phyloP scores from a whole-genome alignment of 345 rosid species.

The Anastatica hierochuntica region DNA sequence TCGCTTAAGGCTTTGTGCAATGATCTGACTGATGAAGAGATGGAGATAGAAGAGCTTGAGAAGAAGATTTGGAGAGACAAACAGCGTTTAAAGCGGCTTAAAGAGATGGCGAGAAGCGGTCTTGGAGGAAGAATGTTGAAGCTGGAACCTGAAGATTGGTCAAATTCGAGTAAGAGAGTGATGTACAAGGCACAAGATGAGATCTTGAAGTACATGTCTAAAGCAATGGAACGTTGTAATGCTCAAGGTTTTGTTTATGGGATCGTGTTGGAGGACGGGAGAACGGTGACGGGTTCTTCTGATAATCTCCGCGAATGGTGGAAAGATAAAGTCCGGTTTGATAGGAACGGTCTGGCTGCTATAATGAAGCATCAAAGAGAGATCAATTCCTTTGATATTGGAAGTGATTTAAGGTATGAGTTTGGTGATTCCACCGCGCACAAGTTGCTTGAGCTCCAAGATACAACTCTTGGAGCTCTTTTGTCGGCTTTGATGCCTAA shows the following conservation, averaged over 20 bases:
- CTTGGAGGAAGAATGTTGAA: constrained; percentile 38
- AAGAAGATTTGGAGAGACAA: constrained; percentile 76
- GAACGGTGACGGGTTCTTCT: constrained; percentile 79
- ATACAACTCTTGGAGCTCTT: constrained; percentile 89
- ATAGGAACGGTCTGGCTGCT: constrained; percentile 86
- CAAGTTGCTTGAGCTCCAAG: constrained; percentile 89
- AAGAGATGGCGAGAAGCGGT: constrained; percentile 50
- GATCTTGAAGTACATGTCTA: constrained; percentile 77
- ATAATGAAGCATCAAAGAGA: constrained; percentile 65
- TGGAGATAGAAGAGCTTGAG: constrained; percentile 72
- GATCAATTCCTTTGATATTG: constrained; percentile 24
- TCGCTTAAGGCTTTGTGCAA: constrained; percentile 26
- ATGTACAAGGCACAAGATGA: constrained; percentile 84
- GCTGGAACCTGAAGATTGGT: constrained; percentile 7
- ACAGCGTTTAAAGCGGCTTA: constrained; percentile 55
- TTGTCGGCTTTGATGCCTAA: constrained; percentile 80
- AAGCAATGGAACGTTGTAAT: constrained; percentile 74
- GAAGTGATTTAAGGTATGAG: constrained; percentile 39
- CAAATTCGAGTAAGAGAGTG: constrained; percentile 46
- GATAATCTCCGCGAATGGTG: constrained; percentile 96
- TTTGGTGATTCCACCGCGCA: constrained; percentile 53
- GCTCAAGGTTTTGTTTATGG: constrained; percentile 95
- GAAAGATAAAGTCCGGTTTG: constrained; percentile 92
- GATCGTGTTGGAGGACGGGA: constrained; percentile 77
- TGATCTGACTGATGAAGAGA: constrained; percentile 61